Percentiles rank a stretch among this genome's conserved stretches.
These are phyloP conservation scores for Strobilomyces echinocephalus DNA, from an alignment of 768 basidiomycete genomes.

Conservation along the genomic window DNA sequence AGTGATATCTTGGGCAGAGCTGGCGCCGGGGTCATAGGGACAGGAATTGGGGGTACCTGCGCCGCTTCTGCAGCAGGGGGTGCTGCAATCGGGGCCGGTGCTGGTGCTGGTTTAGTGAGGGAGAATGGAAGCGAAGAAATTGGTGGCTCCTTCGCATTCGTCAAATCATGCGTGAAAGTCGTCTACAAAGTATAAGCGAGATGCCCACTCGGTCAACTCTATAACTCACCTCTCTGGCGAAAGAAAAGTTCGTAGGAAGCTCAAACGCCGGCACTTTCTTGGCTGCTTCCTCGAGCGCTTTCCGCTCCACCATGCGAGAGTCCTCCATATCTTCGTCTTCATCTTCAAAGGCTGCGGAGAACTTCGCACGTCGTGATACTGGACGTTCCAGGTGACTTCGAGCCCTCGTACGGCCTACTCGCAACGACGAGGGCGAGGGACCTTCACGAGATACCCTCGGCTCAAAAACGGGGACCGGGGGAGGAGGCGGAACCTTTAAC, in stretches of 20 bases:
- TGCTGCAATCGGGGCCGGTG: conserved; percentile 3
- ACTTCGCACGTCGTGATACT: conserved; percentile 45
- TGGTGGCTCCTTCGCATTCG: conserved; percentile 60
- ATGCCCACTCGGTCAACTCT: not conserved
- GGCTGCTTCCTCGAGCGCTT: conserved; percentile 50
- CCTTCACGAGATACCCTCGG: conserved; percentile 17
- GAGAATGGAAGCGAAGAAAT: conserved; percentile 63
- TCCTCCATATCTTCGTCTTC: conserved; percentile 42
- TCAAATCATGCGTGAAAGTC: conserved; percentile 36
- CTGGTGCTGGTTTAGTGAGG: conserved; percentile 36
- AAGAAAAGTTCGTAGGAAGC: conserved; percentile 60
- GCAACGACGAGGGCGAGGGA: conserved; percentile 46
- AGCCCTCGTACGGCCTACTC: conserved; percentile 58
- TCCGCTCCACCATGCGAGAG: conserved; percentile 40
- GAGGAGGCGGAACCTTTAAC: conserved; percentile 15
- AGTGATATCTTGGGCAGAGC: conserved; percentile 21
- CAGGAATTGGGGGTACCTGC: conserved; percentile 12
- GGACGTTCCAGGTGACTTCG: conserved; percentile 63
- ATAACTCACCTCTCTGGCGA: conserved; percentile 54
- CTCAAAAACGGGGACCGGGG: conserved; percentile 17
- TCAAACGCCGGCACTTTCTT: conserved; percentile 55
- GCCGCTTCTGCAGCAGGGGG: conserved; percentile 13
- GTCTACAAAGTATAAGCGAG: conserved; percentile 22
- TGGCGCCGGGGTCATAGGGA: conserved; percentile 11
- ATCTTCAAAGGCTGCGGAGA: conserved; percentile 61